Base-by-base conservation (phyloP, 768 basidiomycete genomes). In the Calocera viscosa region DNA sequence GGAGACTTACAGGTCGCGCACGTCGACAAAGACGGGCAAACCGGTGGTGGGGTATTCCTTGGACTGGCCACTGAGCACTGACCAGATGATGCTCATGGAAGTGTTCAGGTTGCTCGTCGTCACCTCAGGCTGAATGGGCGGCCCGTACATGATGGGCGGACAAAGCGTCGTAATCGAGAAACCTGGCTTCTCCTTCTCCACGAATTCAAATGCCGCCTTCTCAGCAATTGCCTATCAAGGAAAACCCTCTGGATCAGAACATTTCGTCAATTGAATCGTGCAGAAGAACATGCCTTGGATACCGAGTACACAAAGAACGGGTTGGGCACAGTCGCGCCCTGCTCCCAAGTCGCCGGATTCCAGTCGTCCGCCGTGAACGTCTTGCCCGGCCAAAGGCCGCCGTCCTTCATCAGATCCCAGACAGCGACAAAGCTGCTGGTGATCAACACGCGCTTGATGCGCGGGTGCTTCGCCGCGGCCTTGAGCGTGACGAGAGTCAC, bases 371-470 rank as follows among this genome's bases (percentile, higher is more conserved):
- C 71, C 10, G 68, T 28, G 64, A 71, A 71, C 2, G 66, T 43
- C 32, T 72, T 63, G 2, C 68, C 71, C 8, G 70, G 66, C n/a
- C 66, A 22, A 14, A 34, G 10, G 0, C 65, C 69, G 2, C 43
- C 30, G 12, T 60, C 22, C 10, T 39, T 22, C 32, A 70, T 66
- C 5, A 70, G 32, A 19, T 47, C 43, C 43, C 43, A 47, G 22
- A 74, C 64, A 22, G 72, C 66, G 11, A 64, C 72, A 65, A 72
- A 71, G 63, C 71, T 73, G 35, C 70, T 68, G 28, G 71, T 74
- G 47, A 74, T 38, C 5, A 74, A 71, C 49, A 74, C 66, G 34
- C 71, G 71, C 68, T 74, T 72, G 63, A 75, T 68, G 2, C 38
- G 63, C 10, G 71, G 69, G 22, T 66, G 28, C 49, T 65, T 43